phyloP scores from a whole-genome alignment of 2,329 filamentous ascomycete genomes.

The Phaeomoniella chlamydospora region DNA sequence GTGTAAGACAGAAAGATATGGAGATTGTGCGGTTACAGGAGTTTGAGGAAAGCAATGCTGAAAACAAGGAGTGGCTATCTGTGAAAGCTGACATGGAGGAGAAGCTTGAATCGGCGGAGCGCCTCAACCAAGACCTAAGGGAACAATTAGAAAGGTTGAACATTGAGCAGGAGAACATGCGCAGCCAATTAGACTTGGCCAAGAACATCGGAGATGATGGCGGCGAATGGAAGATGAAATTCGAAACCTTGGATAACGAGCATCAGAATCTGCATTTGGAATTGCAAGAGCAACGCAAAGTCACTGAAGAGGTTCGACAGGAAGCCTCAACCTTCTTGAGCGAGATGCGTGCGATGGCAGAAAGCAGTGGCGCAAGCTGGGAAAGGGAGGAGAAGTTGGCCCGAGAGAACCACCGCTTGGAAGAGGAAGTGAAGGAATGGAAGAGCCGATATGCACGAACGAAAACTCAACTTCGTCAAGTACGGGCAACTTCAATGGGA shows the following conservation, averaged over 20 bases:
- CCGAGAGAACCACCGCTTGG: conserved; percentile 58
- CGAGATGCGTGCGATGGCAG: conserved; percentile 79
- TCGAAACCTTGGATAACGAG: conserved; percentile 37
- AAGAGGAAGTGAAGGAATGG: conserved; percentile 79
- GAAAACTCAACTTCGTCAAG: conserved; percentile 71
- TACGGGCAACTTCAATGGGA: conserved; percentile 69
- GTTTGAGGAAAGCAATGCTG: conserved; percentile 36
- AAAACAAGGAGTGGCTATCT: conserved; percentile 48
- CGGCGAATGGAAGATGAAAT: conserved; percentile 46
- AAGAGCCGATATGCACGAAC: conserved; percentile 74
- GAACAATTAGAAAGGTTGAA: conserved; percentile 63
- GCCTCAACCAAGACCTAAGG: conserved; percentile 64
- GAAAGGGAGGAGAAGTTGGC: conserved; percentile 72
- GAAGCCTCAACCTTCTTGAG: conserved; percentile 71
- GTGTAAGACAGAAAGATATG: conserved; percentile 55
- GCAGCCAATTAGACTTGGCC: conserved; percentile 42
- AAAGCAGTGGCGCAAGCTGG: conserved; percentile 62
- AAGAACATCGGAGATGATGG: conserved; percentile 22
- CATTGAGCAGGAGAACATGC: conserved; percentile 49
- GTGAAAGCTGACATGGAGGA: conserved; percentile 53
- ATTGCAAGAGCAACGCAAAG: conserved; percentile 58
- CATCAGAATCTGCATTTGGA: conserved; percentile 55
- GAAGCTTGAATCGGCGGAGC: conserved; percentile 60
- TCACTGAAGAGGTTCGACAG: conserved; percentile 73
- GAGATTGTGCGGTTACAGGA: conserved; percentile 49